Conservation (phyloP, 2,329 filamentous ascomycete genomes). For the Aspergillus aculeatinus region DNA sequence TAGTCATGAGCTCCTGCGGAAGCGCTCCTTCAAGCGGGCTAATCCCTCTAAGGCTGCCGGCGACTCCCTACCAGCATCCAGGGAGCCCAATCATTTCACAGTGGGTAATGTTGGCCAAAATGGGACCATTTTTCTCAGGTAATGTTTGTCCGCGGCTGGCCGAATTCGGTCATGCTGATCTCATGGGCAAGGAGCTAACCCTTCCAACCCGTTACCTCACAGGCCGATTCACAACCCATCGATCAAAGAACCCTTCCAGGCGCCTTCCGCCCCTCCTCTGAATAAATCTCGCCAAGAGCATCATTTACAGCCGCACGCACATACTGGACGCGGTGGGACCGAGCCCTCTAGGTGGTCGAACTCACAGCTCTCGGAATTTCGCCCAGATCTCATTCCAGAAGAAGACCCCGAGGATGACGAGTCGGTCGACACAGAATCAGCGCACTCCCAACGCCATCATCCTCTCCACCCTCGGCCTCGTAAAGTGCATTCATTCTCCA, state of each 20-base stretch:
- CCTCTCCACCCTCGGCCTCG: constrained; percentile 45
- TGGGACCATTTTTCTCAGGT: constrained; percentile 79
- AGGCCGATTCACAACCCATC: constrained; percentile 39
- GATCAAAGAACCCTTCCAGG: constrained; percentile 32
- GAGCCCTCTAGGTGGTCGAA: constrained; percentile 42
- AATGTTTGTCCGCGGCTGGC: constrained; percentile 36
- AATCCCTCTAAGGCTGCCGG: constrained; percentile 52
- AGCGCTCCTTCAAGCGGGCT: constrained; percentile 40
- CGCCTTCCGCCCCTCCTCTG: constrained; percentile 46
- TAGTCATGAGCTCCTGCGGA: constrained; percentile 51
- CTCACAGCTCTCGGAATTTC: constrained; percentile 43
- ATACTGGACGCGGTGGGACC: constrained; percentile 25
- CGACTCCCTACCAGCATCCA: constrained; percentile 61
- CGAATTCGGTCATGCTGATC: constrained; percentile 13
- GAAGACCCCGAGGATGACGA: constrained; percentile 26
- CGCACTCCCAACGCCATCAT: constrained; percentile 22
- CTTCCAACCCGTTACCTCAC: constrained; percentile 12
- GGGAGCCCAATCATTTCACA: constrained; percentile 71
- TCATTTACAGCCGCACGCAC: constrained; percentile 43
- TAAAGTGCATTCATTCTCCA: constrained; percentile 75
- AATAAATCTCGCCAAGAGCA: constrained; percentile 61
- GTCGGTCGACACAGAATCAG: constrained; percentile 21
- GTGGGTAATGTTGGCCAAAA: constrained; percentile 82
- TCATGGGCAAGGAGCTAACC: constrained; percentile 14
- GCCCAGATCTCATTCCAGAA: constrained; percentile 28